Evolutionary conservation across 2,329 filamentous ascomycete species (phyloP), one percentile per base, ranked within the genome.

Genomic region (Aspergillus sp.): DNA sequence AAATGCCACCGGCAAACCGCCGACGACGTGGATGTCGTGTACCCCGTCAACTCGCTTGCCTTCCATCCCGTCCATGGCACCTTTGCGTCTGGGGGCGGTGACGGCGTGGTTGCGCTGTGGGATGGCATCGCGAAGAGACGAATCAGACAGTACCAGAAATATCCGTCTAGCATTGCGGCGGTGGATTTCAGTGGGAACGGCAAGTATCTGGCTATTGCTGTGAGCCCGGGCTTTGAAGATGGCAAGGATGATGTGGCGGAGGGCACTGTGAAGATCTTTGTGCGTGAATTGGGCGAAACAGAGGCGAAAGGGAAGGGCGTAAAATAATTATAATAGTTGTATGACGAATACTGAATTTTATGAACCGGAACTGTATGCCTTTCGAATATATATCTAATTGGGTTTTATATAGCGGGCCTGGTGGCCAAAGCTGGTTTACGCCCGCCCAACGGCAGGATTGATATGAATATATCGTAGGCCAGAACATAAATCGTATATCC

Each of bases 31-130:
- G 92, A 96, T 64, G 81, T 96, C 4, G 90, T 97, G 3, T 96
- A 92, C 66, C 92, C 92, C 0, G 92, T 97, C 61, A 94, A 97
- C 67, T 88, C 91, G 2, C 81, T 97, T 6, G 85, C 89, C 1
- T 97, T 96, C 76, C 91, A 97, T 71, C 90, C 91, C 0, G 74
- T 88, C 1, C 79, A 85, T 58, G 90, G 90, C 56, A 95, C 91
- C 0, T 96, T 97, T 71, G 92, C 91, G 0, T 91, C 88, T 11
- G 92, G 90, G 23, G 92, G 92, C 42, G 92, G 91, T 25, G 92
- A 97, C 67, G 90, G 91, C 32, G 89, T 92, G 7, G 91, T 96
- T n/a, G 89, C 90, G 4, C 76, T 97, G 41, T 97, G 92, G 92
- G 92, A 97, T 69, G 91, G 89, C 9, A 86, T 91, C 63, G 89